phyloP scores from a whole-genome alignment of 139 green algal genomes.

The Yamagishiella unicocca region DNA sequence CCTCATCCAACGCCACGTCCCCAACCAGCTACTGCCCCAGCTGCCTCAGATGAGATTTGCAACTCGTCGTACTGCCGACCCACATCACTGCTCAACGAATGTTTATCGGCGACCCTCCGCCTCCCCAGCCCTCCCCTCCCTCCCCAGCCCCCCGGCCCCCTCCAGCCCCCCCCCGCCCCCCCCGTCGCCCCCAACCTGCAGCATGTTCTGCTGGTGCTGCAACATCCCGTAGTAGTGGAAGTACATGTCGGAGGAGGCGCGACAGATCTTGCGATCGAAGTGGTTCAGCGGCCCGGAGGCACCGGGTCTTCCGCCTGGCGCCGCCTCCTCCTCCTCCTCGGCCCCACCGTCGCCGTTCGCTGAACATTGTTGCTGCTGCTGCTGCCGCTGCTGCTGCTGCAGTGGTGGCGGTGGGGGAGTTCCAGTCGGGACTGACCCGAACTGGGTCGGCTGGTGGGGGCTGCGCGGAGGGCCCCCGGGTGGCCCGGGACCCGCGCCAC shows the following conservation, averaged over 20 bases:
- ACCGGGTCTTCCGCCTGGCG: no score
- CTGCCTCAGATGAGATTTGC: no score
- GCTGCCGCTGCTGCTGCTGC: neutral
- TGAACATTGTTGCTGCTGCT: neutral
- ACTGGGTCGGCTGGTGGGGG: neutral
- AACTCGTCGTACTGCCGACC: no score
- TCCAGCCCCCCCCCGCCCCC: neutral
- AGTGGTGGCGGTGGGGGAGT: neutral
- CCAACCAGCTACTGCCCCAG: no score
- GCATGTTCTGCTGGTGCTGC: conserved; percentile 90
- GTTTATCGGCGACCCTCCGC: no score
- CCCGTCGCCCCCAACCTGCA: conserved; percentile 13
- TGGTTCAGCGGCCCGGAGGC: conserved; percentile 21
- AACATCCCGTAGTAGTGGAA: conserved; percentile 92
- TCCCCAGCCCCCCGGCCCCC: no score
- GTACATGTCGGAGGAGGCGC: conserved; percentile 82
- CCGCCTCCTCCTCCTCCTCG: neutral
- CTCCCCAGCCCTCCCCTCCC: no score
- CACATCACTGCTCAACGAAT: no score
- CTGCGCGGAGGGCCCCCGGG: neutral
- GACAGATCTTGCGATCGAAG: conserved; percentile 85
- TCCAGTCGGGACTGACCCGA: no score
- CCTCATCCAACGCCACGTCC: no score
- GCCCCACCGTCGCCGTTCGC: neutral
- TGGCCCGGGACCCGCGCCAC: neutral